Evolutionary conservation across 306 rosid species (phyloP), one percentile per base, ranked within the genome.

Genomic region (Trifolium fragiferum): DNA sequence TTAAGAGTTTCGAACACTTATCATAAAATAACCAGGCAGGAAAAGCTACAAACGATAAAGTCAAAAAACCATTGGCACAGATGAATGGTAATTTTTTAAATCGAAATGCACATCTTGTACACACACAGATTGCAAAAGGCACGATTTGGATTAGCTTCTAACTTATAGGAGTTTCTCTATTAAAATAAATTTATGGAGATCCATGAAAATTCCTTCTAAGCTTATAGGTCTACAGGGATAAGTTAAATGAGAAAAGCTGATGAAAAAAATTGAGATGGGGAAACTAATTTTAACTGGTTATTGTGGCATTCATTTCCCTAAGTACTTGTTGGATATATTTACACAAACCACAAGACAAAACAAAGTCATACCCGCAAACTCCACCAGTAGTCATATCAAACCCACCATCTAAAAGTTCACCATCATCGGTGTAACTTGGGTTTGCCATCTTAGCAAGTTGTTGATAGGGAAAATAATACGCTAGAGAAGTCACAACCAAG

Each of bases 331-430:
- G 14, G 55, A 66, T 12, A 65, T 19, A 33, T 40, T 20, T 65
- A 44, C 51, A 15, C 0, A 66, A 43, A 41, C 54, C 46, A 20
- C 33, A 60, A 50, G 46, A 82, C 73, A 41, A 54, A 19, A 76
- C 86, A 38, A 55, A 55, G 66, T 70, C 90, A 49, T 84, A 93
- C 98, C 97, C 97, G 73, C 98, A 93, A 78, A 93, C 80, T 53
- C 98, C 97, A 84, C 92, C 92, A 0, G 96, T 91, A 33, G 76
- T 78, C 98, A 89, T 91, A 87, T 93, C 97, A 84, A 91, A 93
- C 13, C 98, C 98, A 6, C 98, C 98, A 75, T 93, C 97, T n/a
- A 91, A 66, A 67, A 93, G 98, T 53, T 93, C 97, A 72, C 97
- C 98, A 84, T 88, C 87, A 23, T 86, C 83, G n/a, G 77, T 75